A percentile compares a stretch with the other conserved stretches of the same genome.
These are phyloP conservation scores for Penicillium manginii DNA, from an alignment of 495 filamentous ascomycete genomes.

Conservation along the genomic window DNA sequence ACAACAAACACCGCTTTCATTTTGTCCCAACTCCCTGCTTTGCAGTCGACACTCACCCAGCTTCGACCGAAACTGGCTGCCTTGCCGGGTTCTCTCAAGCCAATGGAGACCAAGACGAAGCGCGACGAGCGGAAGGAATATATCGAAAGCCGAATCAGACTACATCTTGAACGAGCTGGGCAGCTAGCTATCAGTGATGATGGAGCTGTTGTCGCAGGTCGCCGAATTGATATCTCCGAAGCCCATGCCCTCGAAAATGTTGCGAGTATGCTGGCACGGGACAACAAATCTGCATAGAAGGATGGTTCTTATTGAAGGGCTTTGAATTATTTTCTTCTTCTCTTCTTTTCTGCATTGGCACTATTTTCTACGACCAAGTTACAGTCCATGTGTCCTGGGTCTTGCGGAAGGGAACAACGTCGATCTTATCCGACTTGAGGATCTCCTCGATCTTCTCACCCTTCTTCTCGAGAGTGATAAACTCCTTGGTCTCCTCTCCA, in stretches of 20 bases:
- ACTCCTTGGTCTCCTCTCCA: constrained; percentile 51
- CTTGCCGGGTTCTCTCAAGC: constrained; percentile 43
- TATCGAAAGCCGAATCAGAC: constrained; percentile 67
- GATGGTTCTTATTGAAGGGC: constrained; percentile 7
- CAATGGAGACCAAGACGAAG: constrained; percentile 40
- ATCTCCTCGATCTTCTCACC: constrained; percentile 59
- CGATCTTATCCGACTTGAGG: constrained; percentile 53
- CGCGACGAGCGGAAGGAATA: constrained; percentile 69
- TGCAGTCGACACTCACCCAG: constrained; percentile 66
- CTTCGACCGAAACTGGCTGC: constrained; percentile 64
- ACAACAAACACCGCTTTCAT: constrained; percentile 80
- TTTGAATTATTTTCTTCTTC: constrained; percentile 18
- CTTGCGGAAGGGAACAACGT: constrained; percentile 72
- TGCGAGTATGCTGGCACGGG: constrained; percentile 46
- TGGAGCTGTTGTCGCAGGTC: constrained; percentile 42
- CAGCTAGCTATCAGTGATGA: constrained; percentile 45
- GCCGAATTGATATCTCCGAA: constrained; percentile 46
- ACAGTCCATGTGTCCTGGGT: constrained; percentile 69
- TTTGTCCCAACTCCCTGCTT: constrained; percentile 76
- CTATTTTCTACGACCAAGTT: constrained; percentile 40
- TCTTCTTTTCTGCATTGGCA: constrained; percentile 1
- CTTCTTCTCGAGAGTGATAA: constrained; percentile 65
- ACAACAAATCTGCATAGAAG: constrained; percentile 23
- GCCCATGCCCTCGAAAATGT: constrained; percentile 52
- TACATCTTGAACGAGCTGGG: constrained; percentile 51